Evolutionary conservation across 208 protist species (phyloP), one percentile per base, ranked within the genome.

Genomic region (Leishmania gerbilli): DNA sequence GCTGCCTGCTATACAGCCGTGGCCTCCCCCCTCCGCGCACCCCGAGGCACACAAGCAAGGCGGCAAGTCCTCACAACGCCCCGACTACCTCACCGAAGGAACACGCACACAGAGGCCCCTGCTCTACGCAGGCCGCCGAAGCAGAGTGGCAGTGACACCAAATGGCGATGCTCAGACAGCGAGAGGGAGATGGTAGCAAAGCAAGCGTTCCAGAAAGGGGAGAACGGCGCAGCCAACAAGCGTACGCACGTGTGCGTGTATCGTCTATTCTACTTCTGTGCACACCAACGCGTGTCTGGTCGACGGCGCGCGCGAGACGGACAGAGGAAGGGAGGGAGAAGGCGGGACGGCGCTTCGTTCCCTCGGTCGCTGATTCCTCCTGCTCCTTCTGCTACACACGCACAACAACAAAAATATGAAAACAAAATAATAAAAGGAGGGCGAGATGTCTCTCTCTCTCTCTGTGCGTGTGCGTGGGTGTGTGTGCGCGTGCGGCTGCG

Each of bases 211-310:
- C 2, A 55, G 69, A 74, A 37, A 56, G 69, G 24, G n/a, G 56
- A 76, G 71, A n/a, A 40, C n/a, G 53, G 19, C 37, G 24, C 55
- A 45, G 40, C 37, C 31, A 45, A 47, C 51, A 60, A n/a, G 74
- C 21, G 74, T 51, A 40, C 17, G n/a, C 40, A 45, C 51, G 74
- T 45, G 51, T 21, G 40, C 56, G 47, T 40, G 56, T 84, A 34
- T 47, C 56, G 45, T 51, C 76, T 84, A 21, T 21, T 68, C 71
- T 77, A 47, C 34, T 3, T 62, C 62, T 49, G 42, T 37, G 13
- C 76, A 51, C 42, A 37, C 37, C 34, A 42, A 34, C 37, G 67
- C 42, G 7, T 47, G 21, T 45, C 53, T 47, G 11, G 37, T 4
- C 75, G 69, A 79, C 15, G 51, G 51, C 51, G 51, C 51, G 51